Evolutionary conservation across 1,284 basidiomycete genomes (phyloP).

Genomic region (Heterobasidion annosum): DNA sequence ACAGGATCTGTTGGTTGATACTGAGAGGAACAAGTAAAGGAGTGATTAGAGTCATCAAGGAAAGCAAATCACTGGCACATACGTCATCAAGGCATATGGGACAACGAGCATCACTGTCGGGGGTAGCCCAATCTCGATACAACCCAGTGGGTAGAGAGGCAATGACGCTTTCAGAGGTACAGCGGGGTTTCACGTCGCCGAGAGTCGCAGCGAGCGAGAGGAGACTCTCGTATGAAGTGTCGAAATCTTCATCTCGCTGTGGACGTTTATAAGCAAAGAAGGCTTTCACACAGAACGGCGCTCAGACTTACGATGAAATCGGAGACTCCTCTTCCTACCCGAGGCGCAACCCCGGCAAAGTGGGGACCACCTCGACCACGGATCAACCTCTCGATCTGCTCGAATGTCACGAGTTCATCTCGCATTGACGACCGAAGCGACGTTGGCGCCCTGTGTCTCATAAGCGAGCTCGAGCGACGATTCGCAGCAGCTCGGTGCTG

Average conservation of each 20-base stretch:
- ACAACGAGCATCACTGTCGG: conserved; percentile 59
- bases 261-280: conserved; percentile 1
- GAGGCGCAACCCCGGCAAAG: neutral
- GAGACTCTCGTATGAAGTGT: conserved; percentile 60
- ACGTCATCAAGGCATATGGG: conserved; percentile 78
- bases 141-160: conserved; percentile 45
- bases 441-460: neutral
- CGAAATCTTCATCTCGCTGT: conserved; percentile 66
- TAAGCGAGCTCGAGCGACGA: neutral
- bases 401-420: neutral
- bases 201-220: conserved; percentile 46
- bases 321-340: conserved; percentile 28
- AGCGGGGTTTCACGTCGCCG: conserved; percentile 55
- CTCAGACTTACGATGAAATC: conserved; percentile 49
- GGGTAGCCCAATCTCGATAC: conserved; percentile 56
- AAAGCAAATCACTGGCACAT: conserved; percentile 19
- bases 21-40: conserved; percentile 25
- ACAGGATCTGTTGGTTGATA: conserved; percentile 49
- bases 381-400: neutral
- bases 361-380: neutral
- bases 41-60: conserved; percentile 4
- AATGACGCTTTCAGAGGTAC: conserved; percentile 52
- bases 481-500: neutral
- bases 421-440: neutral
- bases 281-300: neutral